A percentile compares a stretch with the other conserved stretches of the same genome.
phyloP scores from a whole-genome alignment of 176 grass and related monocot species.

The Elymus sibiricus region DNA sequence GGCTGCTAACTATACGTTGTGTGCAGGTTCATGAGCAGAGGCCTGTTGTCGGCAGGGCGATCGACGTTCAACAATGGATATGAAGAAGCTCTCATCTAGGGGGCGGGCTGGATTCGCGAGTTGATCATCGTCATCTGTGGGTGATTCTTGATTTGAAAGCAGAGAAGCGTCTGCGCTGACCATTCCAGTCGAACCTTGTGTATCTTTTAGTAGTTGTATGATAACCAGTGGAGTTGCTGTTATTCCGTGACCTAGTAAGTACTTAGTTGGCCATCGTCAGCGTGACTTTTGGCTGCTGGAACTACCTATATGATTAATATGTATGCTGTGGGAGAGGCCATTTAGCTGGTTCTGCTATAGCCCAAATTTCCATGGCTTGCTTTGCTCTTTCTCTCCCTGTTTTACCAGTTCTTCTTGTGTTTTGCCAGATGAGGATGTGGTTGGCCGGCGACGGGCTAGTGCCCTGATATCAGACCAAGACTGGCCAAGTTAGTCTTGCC shows the following conservation, averaged over 20 bases:
- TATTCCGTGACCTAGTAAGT: conserved; percentile 24
- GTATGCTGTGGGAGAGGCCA: conserved; percentile 10
- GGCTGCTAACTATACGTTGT: background rate
- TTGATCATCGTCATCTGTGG: background rate
- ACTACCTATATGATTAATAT: conserved; percentile 19
- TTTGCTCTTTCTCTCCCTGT: background rate
- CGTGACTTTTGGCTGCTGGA: conserved; percentile 19
- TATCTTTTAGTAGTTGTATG: conserved; percentile 25
- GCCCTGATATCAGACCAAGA: no score
- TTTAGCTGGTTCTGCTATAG: conserved; percentile 7
- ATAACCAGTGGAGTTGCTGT: conserved; percentile 24
- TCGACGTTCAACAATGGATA: conserved; percentile 60
- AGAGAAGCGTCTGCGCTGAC: background rate
- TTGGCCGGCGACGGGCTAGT: no score
- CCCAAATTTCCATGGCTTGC: background rate
- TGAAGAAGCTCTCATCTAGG: conserved; percentile 49
- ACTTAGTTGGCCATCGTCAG: conserved; percentile 11
- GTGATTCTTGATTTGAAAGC: background rate
- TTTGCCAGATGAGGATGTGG: no score
- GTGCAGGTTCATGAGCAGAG: conserved; percentile 68
- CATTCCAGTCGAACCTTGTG: conserved; percentile 16
- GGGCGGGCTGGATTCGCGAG: background rate
- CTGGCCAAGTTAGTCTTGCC: no score
- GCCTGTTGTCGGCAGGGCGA: conserved; percentile 63
- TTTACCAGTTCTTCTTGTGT: no score